Conservation (phyloP, 2,329 filamentous ascomycete species). For the Chrysosphaeria jannelii region DNA sequence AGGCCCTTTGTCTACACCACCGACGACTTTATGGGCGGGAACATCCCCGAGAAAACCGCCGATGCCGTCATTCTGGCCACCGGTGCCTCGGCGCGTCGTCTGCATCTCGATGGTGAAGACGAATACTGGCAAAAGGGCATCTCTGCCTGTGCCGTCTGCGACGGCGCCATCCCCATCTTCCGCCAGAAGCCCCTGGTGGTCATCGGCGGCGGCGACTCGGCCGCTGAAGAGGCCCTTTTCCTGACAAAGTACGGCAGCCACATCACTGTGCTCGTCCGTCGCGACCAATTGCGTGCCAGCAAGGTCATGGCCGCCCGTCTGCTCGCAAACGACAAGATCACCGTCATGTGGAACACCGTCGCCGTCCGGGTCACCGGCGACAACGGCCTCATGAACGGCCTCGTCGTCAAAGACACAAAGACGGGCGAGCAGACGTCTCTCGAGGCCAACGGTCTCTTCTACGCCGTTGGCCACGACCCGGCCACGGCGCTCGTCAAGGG, state of each 20-base stretch:
- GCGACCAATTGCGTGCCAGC: constrained; percentile 60
- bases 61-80: constrained; percentile 86
- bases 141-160: constrained; percentile 87
- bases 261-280: constrained; percentile 77
- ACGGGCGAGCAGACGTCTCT: constrained; percentile 57
- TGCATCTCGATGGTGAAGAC: constrained; percentile 65
- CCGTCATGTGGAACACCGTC: constrained; percentile 58
- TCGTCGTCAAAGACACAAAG: constrained; percentile 52
- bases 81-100: constrained; percentile 64
- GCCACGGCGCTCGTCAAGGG: constrained; percentile 75
- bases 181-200: constrained; percentile 84
- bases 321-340: constrained; percentile 61
- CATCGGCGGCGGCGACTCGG: constrained; percentile 87
- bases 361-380: constrained; percentile 67
- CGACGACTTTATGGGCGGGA: constrained; percentile 44
- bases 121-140: constrained; percentile 96
- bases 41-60: too few species aligned
- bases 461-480: constrained; percentile 89
- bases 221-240: constrained; percentile 91
- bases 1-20: constrained; percentile 83
- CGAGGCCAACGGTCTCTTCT: constrained; percentile 79
- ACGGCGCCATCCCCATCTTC: constrained; percentile 92
- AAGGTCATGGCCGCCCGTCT: constrained; percentile 79
- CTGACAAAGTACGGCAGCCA: constrained; percentile 91
- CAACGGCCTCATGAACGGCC: constrained; percentile 63